A percentile compares a stretch with the other conserved stretches of the same genome.
These are phyloP conservation scores for Penstemon eatonii DNA, from an alignment of 257 asterid species.

Conservation along the genomic window DNA sequence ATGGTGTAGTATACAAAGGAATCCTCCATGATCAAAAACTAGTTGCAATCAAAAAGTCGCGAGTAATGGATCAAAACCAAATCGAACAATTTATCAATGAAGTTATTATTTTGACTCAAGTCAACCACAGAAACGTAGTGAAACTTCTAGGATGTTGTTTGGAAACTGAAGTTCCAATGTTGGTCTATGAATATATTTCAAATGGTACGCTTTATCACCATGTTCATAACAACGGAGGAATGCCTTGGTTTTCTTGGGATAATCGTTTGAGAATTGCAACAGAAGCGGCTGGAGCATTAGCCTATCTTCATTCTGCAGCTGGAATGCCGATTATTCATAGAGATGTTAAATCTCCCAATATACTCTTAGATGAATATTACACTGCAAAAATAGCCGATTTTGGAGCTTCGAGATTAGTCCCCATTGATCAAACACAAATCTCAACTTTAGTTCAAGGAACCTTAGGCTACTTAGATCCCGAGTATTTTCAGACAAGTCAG, in stretches of 20 bases:
- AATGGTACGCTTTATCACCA: slow-evolving; percentile 37
- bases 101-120: slow-evolving; percentile 46
- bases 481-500: slow-evolving; percentile 48
- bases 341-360: slow-evolving; percentile 48
- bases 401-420: slow-evolving; percentile 58
- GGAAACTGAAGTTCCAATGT: slow-evolving; percentile 44
- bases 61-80: slow-evolving; percentile 35
- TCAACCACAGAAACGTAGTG: slow-evolving; percentile 47
- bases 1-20: slow-evolving; percentile 45
- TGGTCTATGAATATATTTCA: slow-evolving; percentile 39
- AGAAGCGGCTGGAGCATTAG: slow-evolving; percentile 43
- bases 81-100: slow-evolving; percentile 45
- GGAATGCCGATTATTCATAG: slow-evolving; percentile 42
- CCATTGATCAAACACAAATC: slow-evolving; percentile 49
- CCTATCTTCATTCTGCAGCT: slow-evolving; percentile 53
- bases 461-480: slow-evolving; percentile 52
- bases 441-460: slow-evolving; percentile 61
- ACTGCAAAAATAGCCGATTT: slow-evolving; percentile 53
- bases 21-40: slow-evolving; percentile 32
- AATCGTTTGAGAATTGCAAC: slow-evolving; percentile 40
- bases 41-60: slow-evolving; percentile 44
- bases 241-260: slow-evolving; percentile 46
- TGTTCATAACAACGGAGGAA: slow-evolving; percentile 33
- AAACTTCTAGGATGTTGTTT: slow-evolving; percentile 46
- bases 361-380: slow-evolving; percentile 33